Percentiles rank a stretch among this genome's conserved stretches.
Evolutionary conservation across 2,329 filamentous ascomycete genomes (phyloP).

Genomic region (Colletotrichum tanaceti): DNA sequence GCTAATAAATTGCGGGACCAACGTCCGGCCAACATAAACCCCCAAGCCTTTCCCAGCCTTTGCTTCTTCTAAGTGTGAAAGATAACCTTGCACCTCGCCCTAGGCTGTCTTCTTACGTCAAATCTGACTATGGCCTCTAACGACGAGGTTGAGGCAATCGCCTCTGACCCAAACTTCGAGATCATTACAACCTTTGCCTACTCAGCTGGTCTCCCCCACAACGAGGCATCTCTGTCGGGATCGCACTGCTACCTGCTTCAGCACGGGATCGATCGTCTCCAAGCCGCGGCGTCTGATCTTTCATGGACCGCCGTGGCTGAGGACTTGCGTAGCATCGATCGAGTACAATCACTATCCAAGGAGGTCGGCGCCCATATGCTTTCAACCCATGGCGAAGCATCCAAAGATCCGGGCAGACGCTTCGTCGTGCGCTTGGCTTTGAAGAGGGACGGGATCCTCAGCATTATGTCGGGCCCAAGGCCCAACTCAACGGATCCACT

Average conservation of each 20-base stretch:
- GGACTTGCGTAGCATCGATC: background rate
- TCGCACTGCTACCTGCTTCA: slow-evolving; percentile 12
- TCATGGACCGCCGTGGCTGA: background rate
- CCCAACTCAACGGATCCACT: background rate
- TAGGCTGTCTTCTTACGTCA: background rate
- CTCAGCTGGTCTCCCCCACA: background rate
- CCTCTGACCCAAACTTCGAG: slow-evolving; percentile 12
- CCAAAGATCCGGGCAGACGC: background rate
- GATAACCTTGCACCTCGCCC: background rate
- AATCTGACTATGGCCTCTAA: background rate
- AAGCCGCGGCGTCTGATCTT: background rate
- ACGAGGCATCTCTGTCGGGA: background rate
- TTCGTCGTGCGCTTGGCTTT: slow-evolving; percentile 20
- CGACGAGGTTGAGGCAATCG: slow-evolving; percentile 6
- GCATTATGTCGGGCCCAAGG: slow-evolving; percentile 13
- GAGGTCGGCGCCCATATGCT: background rate
- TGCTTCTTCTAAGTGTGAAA: background rate
- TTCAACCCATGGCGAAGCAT: background rate
- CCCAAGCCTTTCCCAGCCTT: background rate
- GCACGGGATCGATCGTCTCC: background rate
- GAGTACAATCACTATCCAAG: background rate
- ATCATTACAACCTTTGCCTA: slow-evolving; percentile 19
- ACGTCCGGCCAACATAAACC: background rate
- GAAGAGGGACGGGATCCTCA: background rate
- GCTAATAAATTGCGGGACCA: background rate